Base-by-base conservation (phyloP, 768 basidiomycete genomes). In the Pholiota microspora region DNA sequence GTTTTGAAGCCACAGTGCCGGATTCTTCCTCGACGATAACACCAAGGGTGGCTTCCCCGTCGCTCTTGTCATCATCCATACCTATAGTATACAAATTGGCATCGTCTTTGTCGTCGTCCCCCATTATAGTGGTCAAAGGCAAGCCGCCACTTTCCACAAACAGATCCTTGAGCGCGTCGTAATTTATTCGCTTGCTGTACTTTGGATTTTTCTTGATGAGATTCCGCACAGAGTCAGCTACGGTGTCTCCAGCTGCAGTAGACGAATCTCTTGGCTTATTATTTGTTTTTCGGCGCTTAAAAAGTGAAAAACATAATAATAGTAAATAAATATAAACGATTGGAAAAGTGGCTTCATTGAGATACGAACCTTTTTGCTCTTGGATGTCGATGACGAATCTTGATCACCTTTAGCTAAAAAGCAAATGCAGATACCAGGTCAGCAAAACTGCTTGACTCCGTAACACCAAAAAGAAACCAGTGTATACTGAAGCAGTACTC, bases 101-200 rank as follows among this genome's bases (percentile, higher is more conserved):
- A 25, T 77, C 76, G 27, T 73, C 74, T 54, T 81, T 77, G 28
- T 79, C 78, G 13, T 81, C 79, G 34, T 67, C 65, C 7, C 69
- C 67, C 1, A 62, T 61, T 2, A 74, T 71, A 13, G 54, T 59
- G 5, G 63, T 42, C 10, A 67, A 70, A 25, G 70, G 62, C 31
- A 62, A 53, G 7, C 69, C 67, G 32, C 68, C 70, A 53, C 64
- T 71, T 62, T 83, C 82, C 25, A 80, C 73, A 66, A 95, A 92
- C 9, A 96, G 78, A 53, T 83, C 82, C 60, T 89, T 88, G 50
- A 95, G 81, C 0, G 91, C 92, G 61, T 91, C 88, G 67, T 96
- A 97, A 68, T 97, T 97, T 72, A 96, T 95, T 49, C 92, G 84
- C 65, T 92, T 92, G 71, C 90, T 93, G 71, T 94, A 94, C 64